Evolutionary conservation across 2,329 filamentous ascomycete species (phyloP).

Genomic region (Colletotrichum ledebouriae): DNA sequence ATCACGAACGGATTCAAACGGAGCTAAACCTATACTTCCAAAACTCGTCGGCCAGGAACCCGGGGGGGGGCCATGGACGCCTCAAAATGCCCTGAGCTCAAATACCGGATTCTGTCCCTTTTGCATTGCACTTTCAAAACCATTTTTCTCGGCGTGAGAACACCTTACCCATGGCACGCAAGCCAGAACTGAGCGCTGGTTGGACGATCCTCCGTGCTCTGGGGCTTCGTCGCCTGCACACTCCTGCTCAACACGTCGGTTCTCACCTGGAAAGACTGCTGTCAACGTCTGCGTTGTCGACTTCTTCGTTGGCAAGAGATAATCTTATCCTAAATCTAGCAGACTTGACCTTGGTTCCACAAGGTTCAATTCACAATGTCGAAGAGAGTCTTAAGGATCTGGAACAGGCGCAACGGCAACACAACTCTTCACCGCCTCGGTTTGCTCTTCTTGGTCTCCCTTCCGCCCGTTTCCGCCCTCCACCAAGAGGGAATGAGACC

Average conservation of each 20-base stretch:
- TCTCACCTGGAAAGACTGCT: background rate
- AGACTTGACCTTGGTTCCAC: background rate
- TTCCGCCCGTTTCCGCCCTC: background rate
- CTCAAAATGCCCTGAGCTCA: constrained; percentile 31
- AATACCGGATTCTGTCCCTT: constrained; percentile 42
- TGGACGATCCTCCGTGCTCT: constrained; percentile 4
- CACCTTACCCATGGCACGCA: constrained; percentile 40
- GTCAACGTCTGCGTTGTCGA: constrained; percentile 7
- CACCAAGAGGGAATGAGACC: background rate
- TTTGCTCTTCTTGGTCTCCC: background rate
- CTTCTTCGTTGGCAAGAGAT: constrained; percentile 8
- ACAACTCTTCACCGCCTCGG: constrained; percentile 20
- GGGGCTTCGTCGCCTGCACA: background rate
- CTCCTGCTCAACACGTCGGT: background rate
- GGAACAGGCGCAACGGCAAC: background rate
- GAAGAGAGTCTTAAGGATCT: background rate
- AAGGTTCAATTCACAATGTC: background rate
- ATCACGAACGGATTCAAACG: constrained; percentile 34
- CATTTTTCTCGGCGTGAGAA: constrained; percentile 23
- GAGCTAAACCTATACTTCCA: constrained; percentile 16
- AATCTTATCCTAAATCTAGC: background rate
- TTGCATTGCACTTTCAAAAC: constrained; percentile 22
- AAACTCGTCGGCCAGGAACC: constrained; percentile 35
- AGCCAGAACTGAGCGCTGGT: constrained; percentile 7
- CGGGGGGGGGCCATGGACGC: constrained; percentile 18